Percentiles rank a stretch among this genome's conserved stretches.
phyloP scores from a whole-genome alignment of 768 basidiomycete species.

The Kondoa malvinella region DNA sequence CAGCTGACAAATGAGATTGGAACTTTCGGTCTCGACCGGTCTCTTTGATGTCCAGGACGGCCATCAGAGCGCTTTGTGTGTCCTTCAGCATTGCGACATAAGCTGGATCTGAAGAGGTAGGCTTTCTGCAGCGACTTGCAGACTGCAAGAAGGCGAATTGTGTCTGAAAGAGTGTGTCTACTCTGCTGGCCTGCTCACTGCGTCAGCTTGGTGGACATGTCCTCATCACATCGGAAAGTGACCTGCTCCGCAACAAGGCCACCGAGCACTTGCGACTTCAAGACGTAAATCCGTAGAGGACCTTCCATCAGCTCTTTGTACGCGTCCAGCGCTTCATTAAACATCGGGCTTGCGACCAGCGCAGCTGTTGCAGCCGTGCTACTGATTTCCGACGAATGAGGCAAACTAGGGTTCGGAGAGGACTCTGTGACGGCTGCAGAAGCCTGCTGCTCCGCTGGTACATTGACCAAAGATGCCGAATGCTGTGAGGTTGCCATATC shows the following conservation, averaged over 20 bases:
- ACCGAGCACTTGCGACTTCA: conserved; percentile 54
- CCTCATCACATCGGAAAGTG: conserved; percentile 24
- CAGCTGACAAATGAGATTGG: conserved; percentile 57
- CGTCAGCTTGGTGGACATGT: not conserved
- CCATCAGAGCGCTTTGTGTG: conserved; percentile 53
- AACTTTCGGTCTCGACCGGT: conserved; percentile 61
- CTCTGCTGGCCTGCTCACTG: conserved; percentile 44
- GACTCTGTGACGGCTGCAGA: conserved; percentile 25
- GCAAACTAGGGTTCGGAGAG: conserved; percentile 26
- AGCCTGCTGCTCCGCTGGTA: conserved; percentile 24
- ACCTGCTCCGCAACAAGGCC: conserved; percentile 66
- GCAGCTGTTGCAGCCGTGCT: conserved; percentile 29
- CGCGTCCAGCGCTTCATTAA: conserved; percentile 47
- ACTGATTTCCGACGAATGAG: conserved; percentile 26
- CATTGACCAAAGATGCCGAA: conserved; percentile 21
- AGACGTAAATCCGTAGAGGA: conserved; percentile 55
- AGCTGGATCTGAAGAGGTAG: conserved; percentile 35
- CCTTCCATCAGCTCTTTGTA: conserved; percentile 58
- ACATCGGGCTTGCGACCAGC: conserved; percentile 29
- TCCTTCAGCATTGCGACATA: conserved; percentile 48
- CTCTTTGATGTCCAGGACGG: conserved; percentile 65
- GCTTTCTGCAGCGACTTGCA: conserved; percentile 61
- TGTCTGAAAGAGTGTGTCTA: conserved; percentile 50
- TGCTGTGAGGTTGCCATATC: conserved; percentile 50
- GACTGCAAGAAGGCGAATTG: conserved; percentile 53